Evolutionary conservation across 2,329 filamentous ascomycete genomes (phyloP), one percentile per base, ranked within the genome.

Genomic region (Alternaria sp.): DNA sequence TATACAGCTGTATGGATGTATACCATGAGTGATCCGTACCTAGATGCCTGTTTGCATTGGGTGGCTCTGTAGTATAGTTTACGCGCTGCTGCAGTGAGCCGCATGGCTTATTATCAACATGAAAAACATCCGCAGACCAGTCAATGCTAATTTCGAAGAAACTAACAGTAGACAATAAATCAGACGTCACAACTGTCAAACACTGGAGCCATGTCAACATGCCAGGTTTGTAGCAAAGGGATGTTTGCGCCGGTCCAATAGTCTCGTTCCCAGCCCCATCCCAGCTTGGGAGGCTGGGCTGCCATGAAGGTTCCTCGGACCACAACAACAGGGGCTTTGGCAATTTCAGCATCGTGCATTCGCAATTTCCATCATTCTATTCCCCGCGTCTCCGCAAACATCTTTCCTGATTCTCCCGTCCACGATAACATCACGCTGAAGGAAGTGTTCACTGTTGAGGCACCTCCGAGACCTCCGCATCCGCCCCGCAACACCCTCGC

Each of bases 401-500:
- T 28, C 17, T 28, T 54, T 7, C 10, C 12, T 23, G 36, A 28
- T 15, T 19, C 30, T 59, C 36, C 15, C n/a, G 43, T 46, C 28
- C 43, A 17, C 23, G 15, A 15, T 30, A 46, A 45, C 32, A 25
- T 19, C 59, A 52, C 44, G 7, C 13, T 50, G 19, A 62, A 54
- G 49, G 28, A 30, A 44, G 47, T 51, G 28, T 52, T 40, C 13
- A 12, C 30, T 36, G 15, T 43, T 43, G 40, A 47, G 47, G 50
- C 57, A 67, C 61, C 63, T 62, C 67, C 61, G 63, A 60, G 59
- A 58, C 59, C 61, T 68, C 68, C 57, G 65, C 63, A 64, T 28
- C 50, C 21, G 43, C 54, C 66, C 60, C 61, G 43, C 66, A 50
- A 64, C 61, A 59, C 57, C 54, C 56, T 55, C 47, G 26, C 57